Evolutionary conservation across 345 rosid genomes (phyloP).

Genomic region (Camelina neglecta): DNA sequence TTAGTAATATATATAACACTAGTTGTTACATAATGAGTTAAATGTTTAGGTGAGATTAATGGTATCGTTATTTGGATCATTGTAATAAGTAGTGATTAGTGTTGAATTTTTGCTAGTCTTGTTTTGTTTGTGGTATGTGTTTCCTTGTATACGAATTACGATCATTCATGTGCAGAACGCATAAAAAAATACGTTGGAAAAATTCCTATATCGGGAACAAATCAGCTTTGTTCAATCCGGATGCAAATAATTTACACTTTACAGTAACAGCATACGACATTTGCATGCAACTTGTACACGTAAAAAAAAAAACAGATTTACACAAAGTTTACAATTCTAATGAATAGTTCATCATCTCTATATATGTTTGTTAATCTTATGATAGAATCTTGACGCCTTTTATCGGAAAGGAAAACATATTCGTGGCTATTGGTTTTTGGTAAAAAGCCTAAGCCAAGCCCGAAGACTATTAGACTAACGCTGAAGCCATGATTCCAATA

Average conservation of each 20-base stretch:
- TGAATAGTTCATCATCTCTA: not conserved
- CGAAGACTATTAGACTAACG: not conserved
- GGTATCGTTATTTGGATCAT: not conserved
- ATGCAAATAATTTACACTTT: not conserved
- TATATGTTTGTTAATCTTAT: not conserved
- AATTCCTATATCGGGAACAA: not conserved
- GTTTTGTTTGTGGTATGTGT: not conserved
- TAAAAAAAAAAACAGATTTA: not conserved
- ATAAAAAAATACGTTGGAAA: not conserved
- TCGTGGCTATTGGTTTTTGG: not conserved
- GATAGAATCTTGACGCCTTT: not conserved
- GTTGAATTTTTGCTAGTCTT: constrained; percentile 4
- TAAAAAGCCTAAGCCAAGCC: not conserved
- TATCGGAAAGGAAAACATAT: not conserved
- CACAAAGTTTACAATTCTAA: too few species aligned
- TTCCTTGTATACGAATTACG: not conserved
- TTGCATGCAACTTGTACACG: not conserved
- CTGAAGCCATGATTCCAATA: constrained; percentile 18
- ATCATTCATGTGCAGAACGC: not conserved
- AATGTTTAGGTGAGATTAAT: not conserved
- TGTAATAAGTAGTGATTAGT: not conserved
- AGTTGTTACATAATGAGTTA: constrained; percentile 6
- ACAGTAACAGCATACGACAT: not conserved
- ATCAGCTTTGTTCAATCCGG: not conserved
- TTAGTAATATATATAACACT: constrained; percentile 2